Evolutionary conservation across 75 land plant species (phyloP), one percentile per base, ranked within the genome.

Genomic region (Adiantum capillusveneris): DNA sequence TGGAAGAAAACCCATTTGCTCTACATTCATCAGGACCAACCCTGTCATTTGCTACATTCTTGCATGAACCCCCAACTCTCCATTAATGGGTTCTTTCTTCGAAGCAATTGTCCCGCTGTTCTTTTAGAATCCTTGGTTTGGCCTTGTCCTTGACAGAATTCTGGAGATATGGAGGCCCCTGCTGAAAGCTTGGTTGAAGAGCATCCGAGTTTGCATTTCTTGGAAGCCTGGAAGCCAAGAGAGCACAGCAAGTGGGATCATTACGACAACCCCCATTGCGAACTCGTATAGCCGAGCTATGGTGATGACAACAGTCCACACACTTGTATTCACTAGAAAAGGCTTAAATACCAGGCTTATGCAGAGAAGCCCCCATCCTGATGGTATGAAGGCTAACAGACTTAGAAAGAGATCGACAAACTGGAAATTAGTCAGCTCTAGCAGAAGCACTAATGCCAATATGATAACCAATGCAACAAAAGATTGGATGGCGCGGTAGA

Each of bases 151-250:
- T 7, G 45, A 73, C 22, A 73, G 42, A 29, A 73, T 20, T 14
- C 59, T 34, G 9, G 63, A 56, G 54, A 73, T 73, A 31, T 60
- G 65, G 16, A 73, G 70, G 60, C 76, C 76, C 55, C 71, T 59
- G 76, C 71, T 73, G 60, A 73, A 73, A 22, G 76, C 76, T 36
- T 73, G 72, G 45, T 67, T 73, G 76, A 59, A 73, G 29, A 73
- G 76, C 16, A 73, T 73, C 13, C 76, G 42, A 0, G 76, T 67
- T 43, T 73, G 76, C 76, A 73, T 73, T 21, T 71, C 71, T 53
- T 73, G 76, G 54, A 73, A 67, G 29, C 76, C 76, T 29, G 76
- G 76, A 25, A 73, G 26, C 76, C 76, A 73, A 21, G 76, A 73
- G 20, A 73, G 76, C 44, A 73, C 6, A 17, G 70, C 76, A 44